These are phyloP conservation scores for Ammopiptanthus mongolicus DNA, from an alignment of 306 rosid species.

Conservation along the genomic window DNA sequence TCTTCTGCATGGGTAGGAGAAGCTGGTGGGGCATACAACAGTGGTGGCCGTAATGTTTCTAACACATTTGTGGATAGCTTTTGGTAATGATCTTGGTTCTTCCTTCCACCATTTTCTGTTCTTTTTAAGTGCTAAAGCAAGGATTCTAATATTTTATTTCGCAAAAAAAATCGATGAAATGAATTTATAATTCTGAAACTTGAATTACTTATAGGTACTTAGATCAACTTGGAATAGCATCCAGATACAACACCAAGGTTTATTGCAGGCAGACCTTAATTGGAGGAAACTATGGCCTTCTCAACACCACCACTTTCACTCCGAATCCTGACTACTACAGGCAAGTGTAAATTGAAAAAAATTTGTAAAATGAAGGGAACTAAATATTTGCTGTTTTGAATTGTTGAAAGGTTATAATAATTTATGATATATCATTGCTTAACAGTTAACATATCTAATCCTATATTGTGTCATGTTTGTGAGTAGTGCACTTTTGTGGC, in stretches of 20 bases:
- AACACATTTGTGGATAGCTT: constrained; percentile 80
- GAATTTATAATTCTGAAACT: not conserved
- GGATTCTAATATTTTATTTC: not conserved
- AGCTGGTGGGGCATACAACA: constrained; percentile 95
- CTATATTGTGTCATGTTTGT: constrained; percentile 15
- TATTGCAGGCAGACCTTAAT: constrained; percentile 90
- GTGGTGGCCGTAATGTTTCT: constrained; percentile 78
- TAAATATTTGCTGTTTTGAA: not conserved
- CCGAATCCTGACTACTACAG: constrained; percentile 97
- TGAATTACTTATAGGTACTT: constrained; percentile 63
- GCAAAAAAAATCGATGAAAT: not conserved
- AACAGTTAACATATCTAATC: constrained; percentile 9
- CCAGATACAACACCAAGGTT: constrained; percentile 65
- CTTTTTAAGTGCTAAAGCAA: not conserved
- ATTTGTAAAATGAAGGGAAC: not conserved
- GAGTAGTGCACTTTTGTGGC: constrained; percentile 90
- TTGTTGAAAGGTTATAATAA: not conserved
- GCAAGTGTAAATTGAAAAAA: constrained; percentile 32
- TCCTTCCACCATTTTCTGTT: constrained; percentile 13
- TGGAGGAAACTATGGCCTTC: constrained; percentile 95
- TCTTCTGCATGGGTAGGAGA: constrained; percentile 93
- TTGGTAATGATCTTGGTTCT: constrained; percentile 63
- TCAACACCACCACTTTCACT: constrained; percentile 61
- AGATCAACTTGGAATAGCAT: constrained; percentile 95
- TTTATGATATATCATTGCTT: not conserved